Evolutionary conservation across 257 asterid genomes (phyloP), one percentile per base, ranked within the genome.

Genomic region (Salvia splendens): DNA sequence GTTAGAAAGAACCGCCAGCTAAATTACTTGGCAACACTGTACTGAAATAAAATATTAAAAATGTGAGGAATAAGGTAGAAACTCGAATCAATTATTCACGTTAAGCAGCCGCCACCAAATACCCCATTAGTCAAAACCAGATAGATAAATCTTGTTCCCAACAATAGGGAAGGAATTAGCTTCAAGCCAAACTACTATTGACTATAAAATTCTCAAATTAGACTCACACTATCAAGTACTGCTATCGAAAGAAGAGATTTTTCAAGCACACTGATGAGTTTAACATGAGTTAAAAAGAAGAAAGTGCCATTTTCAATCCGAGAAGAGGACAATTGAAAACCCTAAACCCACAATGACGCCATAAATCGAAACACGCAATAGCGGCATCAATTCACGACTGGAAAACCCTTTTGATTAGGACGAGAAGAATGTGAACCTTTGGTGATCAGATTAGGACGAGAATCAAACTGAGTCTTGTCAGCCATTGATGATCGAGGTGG

Each of bases 371-470:
- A 32, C 63, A 48, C 48, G 40, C 55, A 64, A 43, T 5, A 54
- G 53, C 59, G 56, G 68, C 65, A 14, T 62, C 76, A 71, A 50
- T 67, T 64, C 33, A 47, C 71, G 43, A 51, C 46, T 40, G 20
- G 15, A 30, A 60, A n/a, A n/a, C n/a, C n/a, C n/a, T n/a, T n/a
- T n/a, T n/a, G n/a, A n/a, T n/a, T n/a, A n/a, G n/a, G n/a, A n/a
- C n/a, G 35, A 65, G 56, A 53, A 12, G 61, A 74, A 74, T 74
- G 80, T 42, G 48, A 65, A 81, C 89, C 92, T 79, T 77, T 69
- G 80, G 90, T 55, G 86, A 80, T 81, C 84, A 81, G 88, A 73
- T 41, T 66, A 52, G 79, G 81, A 74, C 78, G 92, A 63, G 85
- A 81, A 69, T 79, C 86, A 69, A 82, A 72, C 45, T 76, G 79